Percentiles rank a stretch among this genome's conserved stretches.
phyloP scores from a whole-genome alignment of 192 early-diverging fungal species.

The Piromyces sp. region DNA sequence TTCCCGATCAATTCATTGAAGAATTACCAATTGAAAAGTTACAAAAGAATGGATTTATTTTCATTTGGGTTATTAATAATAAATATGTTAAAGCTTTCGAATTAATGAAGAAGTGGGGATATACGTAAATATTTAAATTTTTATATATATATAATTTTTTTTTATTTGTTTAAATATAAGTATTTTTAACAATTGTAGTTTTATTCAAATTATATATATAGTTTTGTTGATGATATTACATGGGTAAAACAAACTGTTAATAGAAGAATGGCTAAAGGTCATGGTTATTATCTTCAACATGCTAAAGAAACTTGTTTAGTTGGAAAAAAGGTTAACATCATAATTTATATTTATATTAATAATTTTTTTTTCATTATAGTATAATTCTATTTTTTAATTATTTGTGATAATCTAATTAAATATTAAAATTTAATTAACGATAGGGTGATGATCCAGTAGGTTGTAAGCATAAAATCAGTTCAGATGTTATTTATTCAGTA shows the following conservation, averaged over 20 bases:
- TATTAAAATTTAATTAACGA: too few species aligned
- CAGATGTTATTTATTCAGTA: conserved; percentile 86
- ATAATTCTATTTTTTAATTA: not conserved
- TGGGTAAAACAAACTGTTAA: conserved; percentile 97
- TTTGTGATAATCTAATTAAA: too few species aligned
- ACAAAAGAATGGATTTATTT: conserved; percentile 76
- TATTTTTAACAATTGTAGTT: too few species aligned
- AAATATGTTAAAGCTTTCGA: conserved; percentile 91
- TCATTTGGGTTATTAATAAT: conserved; percentile 98
- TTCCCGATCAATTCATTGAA: conserved; percentile 86
- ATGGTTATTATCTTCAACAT: conserved; percentile 92
- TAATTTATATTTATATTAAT: not conserved
- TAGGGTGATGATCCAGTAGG: conserved; percentile 48
- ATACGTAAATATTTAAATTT: conserved; percentile 28
- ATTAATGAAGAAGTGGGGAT: conserved; percentile 89
- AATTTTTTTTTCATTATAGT: not conserved
- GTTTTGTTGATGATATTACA: conserved; percentile 83
- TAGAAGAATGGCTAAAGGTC: conserved; percentile 89
- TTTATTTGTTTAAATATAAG: too few species aligned
- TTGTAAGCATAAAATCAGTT: conserved; percentile 50
- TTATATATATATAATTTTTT: not conserved
- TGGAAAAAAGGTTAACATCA: conserved; percentile 42
- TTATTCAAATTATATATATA: too few species aligned
- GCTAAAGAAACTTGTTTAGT: conserved; percentile 95
- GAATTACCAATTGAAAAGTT: conserved; percentile 72